Evolutionary conservation across 805 yeast genomes (phyloP).

Genomic region (Metschnikowia matae): DNA sequence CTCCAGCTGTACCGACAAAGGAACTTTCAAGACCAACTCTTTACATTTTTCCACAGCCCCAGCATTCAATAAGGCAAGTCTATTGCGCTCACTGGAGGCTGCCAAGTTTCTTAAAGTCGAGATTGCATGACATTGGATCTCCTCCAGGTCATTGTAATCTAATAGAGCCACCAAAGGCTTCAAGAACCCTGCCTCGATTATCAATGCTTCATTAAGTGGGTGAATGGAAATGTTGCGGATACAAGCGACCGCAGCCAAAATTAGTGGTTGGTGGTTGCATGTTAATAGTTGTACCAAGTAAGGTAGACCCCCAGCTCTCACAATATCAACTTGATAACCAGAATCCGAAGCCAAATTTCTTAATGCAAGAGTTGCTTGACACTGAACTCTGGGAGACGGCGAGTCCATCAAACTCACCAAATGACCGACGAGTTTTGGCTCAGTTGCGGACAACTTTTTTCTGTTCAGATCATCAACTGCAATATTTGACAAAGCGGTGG

Average conservation of each 20-base stretch:
- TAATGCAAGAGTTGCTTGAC: constrained; percentile 96
- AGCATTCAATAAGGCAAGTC: constrained; percentile 86
- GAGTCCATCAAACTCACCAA: constrained; percentile 90
- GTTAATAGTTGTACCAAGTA: constrained; percentile 87
- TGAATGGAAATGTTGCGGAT: constrained; percentile 95
- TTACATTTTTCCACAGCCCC: constrained; percentile 94
- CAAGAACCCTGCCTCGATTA: constrained; percentile 94
- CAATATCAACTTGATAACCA: constrained; percentile 92
- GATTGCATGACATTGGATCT: constrained; percentile 97
- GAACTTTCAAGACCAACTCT: constrained; percentile 76
- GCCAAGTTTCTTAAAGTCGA: constrained; percentile 94
- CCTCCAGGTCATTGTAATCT: constrained; percentile 84
- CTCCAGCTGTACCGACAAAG: constrained; percentile 92
- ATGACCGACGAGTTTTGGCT: constrained; percentile 85
- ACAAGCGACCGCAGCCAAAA: constrained; percentile 96
- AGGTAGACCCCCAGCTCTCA: constrained; percentile 91
- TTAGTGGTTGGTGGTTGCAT: constrained; percentile 85
- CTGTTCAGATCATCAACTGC: constrained; percentile 95
- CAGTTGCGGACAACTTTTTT: constrained; percentile 82
- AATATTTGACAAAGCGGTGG: constrained; percentile 93
- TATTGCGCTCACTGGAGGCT: constrained; percentile 89
- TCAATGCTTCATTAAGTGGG: constrained; percentile 91
- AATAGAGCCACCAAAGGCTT: constrained; percentile 83
- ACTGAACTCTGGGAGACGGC: constrained; percentile 89
- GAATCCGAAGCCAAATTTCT: constrained; percentile 96